Conservation (phyloP, 1,284 basidiomycete species). For the Cutaneotrichosporon daszewskae region DNA sequence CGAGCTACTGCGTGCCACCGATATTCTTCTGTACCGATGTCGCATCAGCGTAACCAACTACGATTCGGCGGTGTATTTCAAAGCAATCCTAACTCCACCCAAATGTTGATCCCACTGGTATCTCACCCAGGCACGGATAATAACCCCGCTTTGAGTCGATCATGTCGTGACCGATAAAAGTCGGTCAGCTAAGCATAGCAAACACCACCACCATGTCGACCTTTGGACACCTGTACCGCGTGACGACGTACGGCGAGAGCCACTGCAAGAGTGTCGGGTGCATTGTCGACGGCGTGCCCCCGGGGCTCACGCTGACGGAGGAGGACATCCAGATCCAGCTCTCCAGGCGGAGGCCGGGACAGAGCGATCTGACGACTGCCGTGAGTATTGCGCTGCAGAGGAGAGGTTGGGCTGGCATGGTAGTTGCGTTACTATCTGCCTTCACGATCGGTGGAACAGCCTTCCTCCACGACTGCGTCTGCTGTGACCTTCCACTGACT, state of each 20-base stretch:
- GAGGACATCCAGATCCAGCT: conserved; percentile 89
- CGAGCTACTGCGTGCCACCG: too few relatives aligned
- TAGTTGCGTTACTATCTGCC: not conserved
- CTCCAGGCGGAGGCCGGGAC: conserved; percentile 85
- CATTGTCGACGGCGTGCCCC: conserved; percentile 95
- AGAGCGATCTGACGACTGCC: conserved; percentile 94
- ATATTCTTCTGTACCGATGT: too few relatives aligned
- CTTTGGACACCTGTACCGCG: conserved; percentile 82
- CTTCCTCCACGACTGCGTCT: not conserved
- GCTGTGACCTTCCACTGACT: not conserved
- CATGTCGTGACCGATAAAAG: too few relatives aligned
- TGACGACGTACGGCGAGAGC: conserved; percentile 96
- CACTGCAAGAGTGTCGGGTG: conserved; percentile 96
- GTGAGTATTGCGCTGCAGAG: conserved; percentile 52
- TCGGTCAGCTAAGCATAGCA: too few relatives aligned
- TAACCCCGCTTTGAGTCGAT: too few relatives aligned
- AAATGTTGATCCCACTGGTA: too few relatives aligned
- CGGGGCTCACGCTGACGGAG: conserved; percentile 74
- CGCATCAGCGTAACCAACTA: too few relatives aligned
- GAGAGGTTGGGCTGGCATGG: not conserved
- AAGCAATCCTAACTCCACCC: too few relatives aligned
- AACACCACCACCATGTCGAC: conserved; percentile 77
- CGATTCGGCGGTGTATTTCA: too few relatives aligned
- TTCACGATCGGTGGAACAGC: not conserved
- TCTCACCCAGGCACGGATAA: too few relatives aligned